Conservation (phyloP, 495 filamentous ascomycete genomes). For the Penicillium bovifimosum region DNA sequence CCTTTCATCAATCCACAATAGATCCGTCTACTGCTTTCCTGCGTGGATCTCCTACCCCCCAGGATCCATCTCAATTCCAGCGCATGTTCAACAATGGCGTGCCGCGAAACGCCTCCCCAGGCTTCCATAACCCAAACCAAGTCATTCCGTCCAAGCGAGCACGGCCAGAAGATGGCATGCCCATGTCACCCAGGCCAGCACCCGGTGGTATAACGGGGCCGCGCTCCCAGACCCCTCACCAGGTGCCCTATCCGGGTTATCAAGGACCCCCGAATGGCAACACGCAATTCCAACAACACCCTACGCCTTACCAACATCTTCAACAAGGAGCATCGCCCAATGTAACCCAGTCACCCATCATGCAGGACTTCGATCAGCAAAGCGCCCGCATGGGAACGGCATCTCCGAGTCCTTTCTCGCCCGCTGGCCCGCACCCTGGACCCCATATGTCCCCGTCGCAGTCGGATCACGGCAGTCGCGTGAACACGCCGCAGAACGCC, state of each 20-base stretch:
- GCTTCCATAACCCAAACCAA: constrained; percentile 67
- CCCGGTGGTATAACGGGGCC: constrained; percentile 71
- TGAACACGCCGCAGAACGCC: constrained; percentile 68
- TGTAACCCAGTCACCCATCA: constrained; percentile 84
- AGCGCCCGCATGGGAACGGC: constrained; percentile 80
- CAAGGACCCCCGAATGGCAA: constrained; percentile 53
- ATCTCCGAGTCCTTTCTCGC: constrained; percentile 87
- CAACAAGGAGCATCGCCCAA: constrained; percentile 75
- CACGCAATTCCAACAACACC: constrained; percentile 47
- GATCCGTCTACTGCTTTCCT: constrained; percentile 52
- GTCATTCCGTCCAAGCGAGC: constrained; percentile 85
- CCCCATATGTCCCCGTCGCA: constrained; percentile 73
- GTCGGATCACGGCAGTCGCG: constrained; percentile 67
- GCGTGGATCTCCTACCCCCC: constrained; percentile 46
- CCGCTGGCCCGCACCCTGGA: constrained; percentile 67
- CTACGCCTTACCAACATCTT: constrained; percentile 73
- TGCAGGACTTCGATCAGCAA: constrained; percentile 63
- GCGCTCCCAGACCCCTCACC: constrained; percentile 88
- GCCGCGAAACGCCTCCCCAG: constrained; percentile 73
- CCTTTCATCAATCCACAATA: constrained; percentile 56
- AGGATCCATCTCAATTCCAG: constrained; percentile 56
- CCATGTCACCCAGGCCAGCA: constrained; percentile 73
- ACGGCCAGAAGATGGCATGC: constrained; percentile 78
- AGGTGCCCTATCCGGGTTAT: constrained; percentile 60
- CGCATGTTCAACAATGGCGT: constrained; percentile 86